These are phyloP conservation scores for Lepiota subincarnata DNA, from an alignment of 768 basidiomycete species.

Conservation along the genomic window DNA sequence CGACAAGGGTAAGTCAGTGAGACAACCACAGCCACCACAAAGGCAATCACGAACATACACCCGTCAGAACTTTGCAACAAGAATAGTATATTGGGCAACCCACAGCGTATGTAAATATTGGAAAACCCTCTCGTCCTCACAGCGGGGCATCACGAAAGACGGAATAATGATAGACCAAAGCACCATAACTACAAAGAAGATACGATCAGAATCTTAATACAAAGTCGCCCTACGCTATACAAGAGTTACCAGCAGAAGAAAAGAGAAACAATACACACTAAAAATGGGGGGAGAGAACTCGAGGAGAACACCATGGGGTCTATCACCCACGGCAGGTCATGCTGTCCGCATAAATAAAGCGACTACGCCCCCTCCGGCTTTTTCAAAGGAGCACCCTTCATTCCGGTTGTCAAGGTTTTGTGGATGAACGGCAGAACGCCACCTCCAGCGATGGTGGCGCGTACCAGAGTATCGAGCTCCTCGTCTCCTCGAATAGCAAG, in stretches of 20 bases:
- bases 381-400: constrained; percentile 41
- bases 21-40: constrained; percentile 10
- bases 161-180: constrained; percentile 9
- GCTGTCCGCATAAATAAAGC: constrained; percentile 7
- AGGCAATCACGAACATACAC: background rate
- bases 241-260: background rate
- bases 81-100: constrained; percentile 3
- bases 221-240: constrained; percentile 3
- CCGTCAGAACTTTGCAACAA: background rate
- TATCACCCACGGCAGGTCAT: background rate
- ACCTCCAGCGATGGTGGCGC: constrained; percentile 90
- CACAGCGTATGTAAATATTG: constrained; percentile 2
- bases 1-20: constrained; percentile 1
- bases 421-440: constrained; percentile 88
- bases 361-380: constrained; percentile 31
- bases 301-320: background rate
- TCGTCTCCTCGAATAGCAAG: constrained; percentile 96
- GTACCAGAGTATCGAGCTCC: constrained; percentile 92
- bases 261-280: background rate
- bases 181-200: constrained; percentile 1
- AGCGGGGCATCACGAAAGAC: background rate
- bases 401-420: constrained; percentile 65
- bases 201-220: background rate
- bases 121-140: background rate
- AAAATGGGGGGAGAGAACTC: background rate